phyloP scores from a whole-genome alignment of 2,329 filamentous ascomycete genomes.

The Colletotrichum orchidophilum region DNA sequence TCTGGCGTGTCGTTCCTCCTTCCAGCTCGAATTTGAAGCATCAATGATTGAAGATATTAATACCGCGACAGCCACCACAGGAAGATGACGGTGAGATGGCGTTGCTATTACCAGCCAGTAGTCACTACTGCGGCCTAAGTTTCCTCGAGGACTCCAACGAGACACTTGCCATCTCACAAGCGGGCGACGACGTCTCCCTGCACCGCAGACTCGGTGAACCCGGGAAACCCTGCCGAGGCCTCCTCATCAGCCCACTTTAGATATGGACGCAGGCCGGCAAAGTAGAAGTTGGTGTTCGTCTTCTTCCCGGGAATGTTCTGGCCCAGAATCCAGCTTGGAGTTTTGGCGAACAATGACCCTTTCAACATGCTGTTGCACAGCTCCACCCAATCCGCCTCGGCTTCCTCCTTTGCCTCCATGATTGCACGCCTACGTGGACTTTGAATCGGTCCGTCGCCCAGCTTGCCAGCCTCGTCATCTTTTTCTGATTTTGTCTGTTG shows the following conservation, averaged over 20 bases:
- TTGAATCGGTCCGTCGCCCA: neutral
- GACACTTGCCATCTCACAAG: neutral
- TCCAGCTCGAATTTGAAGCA: too few relatives aligned
- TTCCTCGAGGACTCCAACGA: too few relatives aligned
- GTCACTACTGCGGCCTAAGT: too few relatives aligned
- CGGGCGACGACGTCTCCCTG: neutral
- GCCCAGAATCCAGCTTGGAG: neutral
- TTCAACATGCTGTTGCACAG: neutral
- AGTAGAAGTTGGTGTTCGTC: neutral
- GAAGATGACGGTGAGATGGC: too few relatives aligned
- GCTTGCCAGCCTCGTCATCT: neutral
- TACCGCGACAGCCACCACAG: too few relatives aligned
- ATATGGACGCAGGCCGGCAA: neutral
- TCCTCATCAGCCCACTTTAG: neutral
- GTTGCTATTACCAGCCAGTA: rapidly evolving
- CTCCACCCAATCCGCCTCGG: neutral
- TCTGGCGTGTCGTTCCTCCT: too few relatives aligned
- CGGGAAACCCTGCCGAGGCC: neutral
- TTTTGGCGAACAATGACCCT: neutral
- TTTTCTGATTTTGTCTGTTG: rapidly evolving
- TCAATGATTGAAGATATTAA: too few relatives aligned
- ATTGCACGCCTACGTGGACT: neutral
- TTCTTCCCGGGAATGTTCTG: neutral
- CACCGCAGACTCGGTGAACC: neutral
- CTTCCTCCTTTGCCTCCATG: neutral